These are phyloP conservation scores for Fusarium goolgardi DNA, from an alignment of 2,329 filamentous ascomycete species.

Conservation along the genomic window DNA sequence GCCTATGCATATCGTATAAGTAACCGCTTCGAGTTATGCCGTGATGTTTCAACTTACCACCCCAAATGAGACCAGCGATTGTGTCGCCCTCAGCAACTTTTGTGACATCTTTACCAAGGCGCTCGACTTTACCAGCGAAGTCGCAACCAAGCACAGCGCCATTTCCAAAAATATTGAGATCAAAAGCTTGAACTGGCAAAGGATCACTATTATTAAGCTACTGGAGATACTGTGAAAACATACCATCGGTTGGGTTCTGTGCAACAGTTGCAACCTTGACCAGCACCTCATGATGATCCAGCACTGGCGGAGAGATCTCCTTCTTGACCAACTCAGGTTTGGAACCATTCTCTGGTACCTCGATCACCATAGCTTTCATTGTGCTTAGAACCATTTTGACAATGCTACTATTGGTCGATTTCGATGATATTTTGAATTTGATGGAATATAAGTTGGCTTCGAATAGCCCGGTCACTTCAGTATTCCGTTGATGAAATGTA, in stretches of 20 bases:
- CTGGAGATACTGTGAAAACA: neutral
- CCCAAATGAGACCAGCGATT: conserved; percentile 48
- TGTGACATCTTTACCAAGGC: conserved; percentile 45
- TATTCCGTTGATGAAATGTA: neutral
- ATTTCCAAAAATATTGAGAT: conserved; percentile 53
- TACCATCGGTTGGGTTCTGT: conserved; percentile 48
- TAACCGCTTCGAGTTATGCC: neutral
- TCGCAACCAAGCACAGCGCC: conserved; percentile 54
- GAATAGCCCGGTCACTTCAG: neutral
- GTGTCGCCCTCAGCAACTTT: conserved; percentile 37
- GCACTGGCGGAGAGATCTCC: conserved; percentile 16
- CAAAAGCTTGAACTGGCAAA: conserved; percentile 50
- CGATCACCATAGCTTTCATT: conserved; percentile 36
- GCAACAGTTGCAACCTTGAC: conserved; percentile 43
- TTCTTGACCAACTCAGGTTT: conserved; percentile 33
- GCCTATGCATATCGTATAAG: conserved; percentile 24
- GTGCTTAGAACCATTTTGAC: conserved; percentile 25
- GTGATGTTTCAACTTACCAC: conserved; percentile 37
- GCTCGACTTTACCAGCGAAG: conserved; percentile 52
- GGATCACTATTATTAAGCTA: neutral
- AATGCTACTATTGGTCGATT: neutral
- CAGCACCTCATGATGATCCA: conserved; percentile 39
- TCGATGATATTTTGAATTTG: neutral
- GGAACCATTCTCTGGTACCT: conserved; percentile 29
- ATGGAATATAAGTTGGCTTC: neutral